Conservation (phyloP, 176 grass and related monocot genomes). For the Lolium rigidum region DNA sequence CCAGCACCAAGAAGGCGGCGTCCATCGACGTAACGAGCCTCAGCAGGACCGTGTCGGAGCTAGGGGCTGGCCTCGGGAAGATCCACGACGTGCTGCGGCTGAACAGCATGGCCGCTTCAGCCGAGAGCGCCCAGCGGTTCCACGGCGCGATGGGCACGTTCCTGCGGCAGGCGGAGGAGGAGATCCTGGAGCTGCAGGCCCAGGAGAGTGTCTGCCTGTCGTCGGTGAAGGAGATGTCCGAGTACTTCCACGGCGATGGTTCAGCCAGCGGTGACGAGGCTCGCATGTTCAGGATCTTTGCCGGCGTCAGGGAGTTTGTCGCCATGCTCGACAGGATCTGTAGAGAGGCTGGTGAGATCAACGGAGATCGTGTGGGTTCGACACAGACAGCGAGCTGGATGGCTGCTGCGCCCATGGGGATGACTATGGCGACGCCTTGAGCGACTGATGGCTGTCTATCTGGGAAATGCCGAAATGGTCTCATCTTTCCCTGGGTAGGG, state of each 20-base stretch:
- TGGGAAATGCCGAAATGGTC: neutral
- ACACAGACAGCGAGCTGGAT: neutral
- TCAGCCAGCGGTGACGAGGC: conserved; percentile 44
- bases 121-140: conserved; percentile 49
- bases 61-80: conserved; percentile 72
- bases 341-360: neutral
- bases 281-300: neutral
- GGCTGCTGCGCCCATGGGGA: conserved; percentile 6
- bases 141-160: conserved; percentile 65
- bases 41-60: conserved; percentile 53
- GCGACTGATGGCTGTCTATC: neutral
- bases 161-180: conserved; percentile 73
- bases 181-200: conserved; percentile 74
- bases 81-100: conserved; percentile 66
- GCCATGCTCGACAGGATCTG: conserved; percentile 11
- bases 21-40: conserved; percentile 61
- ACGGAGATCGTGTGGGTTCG: neutral
- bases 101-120: conserved; percentile 45
- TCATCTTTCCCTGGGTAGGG: too few species aligned
- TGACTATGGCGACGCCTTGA: neutral
- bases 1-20: conserved; percentile 77
- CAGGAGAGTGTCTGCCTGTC: conserved; percentile 73
- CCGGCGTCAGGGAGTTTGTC: neutral
- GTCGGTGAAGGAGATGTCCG: conserved; percentile 60
- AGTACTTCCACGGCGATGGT: conserved; percentile 76